A percentile compares a stretch with the other conserved stretches of the same genome.
These are phyloP conservation scores for Fusarium veterinarium DNA, from an alignment of 2,329 filamentous ascomycete genomes.

Conservation along the genomic window DNA sequence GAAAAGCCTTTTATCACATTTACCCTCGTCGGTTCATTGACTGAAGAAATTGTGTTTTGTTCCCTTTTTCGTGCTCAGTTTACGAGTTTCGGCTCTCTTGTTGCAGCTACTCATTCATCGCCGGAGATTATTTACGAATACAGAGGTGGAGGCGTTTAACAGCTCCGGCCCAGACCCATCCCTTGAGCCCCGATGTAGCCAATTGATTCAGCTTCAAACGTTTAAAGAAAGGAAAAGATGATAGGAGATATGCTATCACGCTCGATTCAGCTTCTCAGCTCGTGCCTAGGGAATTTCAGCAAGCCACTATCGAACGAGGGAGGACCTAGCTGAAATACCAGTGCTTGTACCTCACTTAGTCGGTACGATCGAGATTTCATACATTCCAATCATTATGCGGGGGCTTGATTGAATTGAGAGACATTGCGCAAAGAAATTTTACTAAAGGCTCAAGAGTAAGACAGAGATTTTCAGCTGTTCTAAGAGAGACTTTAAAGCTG, in stretches of 20 bases:
- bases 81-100: neutral
- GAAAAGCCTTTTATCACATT: neutral
- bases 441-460: neutral
- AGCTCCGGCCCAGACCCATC: neutral
- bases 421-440: too few relatives aligned
- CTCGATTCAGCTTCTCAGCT: neutral
- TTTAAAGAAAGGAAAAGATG: neutral
- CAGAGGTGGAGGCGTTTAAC: neutral
- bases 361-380: neutral
- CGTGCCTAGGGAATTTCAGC: conserved; percentile 12
- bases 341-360: neutral
- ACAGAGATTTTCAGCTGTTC: neutral
- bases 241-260: neutral
- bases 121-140: neutral
- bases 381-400: neutral
- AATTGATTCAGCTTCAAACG: too few relatives aligned
- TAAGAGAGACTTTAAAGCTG: too few relatives aligned
- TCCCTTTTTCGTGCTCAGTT: neutral
- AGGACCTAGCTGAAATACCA: neutral
- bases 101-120: neutral
- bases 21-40: neutral
- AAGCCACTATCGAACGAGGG: neutral
- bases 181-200: neutral
- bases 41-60: neutral
- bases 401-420: neutral